A percentile compares a stretch with the other conserved stretches of the same genome.
Evolutionary conservation across 768 basidiomycete species (phyloP).

Genomic region (Pisolithus albus): DNA sequence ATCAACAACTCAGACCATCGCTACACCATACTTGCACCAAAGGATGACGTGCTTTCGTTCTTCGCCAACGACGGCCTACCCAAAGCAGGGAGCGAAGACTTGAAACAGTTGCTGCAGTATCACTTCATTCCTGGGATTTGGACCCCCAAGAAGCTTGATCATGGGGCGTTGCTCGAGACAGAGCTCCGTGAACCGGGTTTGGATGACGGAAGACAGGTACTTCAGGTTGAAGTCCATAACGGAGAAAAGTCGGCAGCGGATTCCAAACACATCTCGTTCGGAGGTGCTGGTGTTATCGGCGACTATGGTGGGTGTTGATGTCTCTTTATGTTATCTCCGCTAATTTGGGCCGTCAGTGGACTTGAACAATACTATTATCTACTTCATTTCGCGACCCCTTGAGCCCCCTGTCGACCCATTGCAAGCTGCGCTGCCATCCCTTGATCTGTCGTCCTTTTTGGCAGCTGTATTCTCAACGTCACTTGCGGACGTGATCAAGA

Average conservation of each 20-base stretch:
- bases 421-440: constrained; percentile 68
- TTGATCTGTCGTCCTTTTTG: constrained; percentile 88
- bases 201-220: constrained; percentile 60
- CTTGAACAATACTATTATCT: constrained; percentile 75
- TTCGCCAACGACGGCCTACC: constrained; percentile 50
- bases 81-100: constrained; percentile 54
- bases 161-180: constrained; percentile 75
- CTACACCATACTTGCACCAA: constrained; percentile 88
- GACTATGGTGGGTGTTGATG: constrained; percentile 53
- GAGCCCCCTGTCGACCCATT: constrained; percentile 77
- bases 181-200: constrained; percentile 68
- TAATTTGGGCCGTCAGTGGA: constrained; percentile 43
- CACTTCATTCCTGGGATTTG: constrained; percentile 87
- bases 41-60: constrained; percentile 72
- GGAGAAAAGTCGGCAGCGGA: constrained; percentile 40
- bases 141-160: constrained; percentile 58
- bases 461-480: constrained; percentile 84
- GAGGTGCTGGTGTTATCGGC: constrained; percentile 73
- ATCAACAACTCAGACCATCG: constrained; percentile 62
- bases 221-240: constrained; percentile 56
- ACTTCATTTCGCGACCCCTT: constrained; percentile 81
- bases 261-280: constrained; percentile 64
- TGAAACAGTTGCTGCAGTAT: constrained; percentile 72
- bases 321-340: neutral
- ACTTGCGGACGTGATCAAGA: constrained; percentile 63